A percentile compares a stretch with the other conserved stretches of the same genome.
Evolutionary conservation across 176 grass and related monocot species (phyloP).

Genomic region (Alopecurus myosuroides): DNA sequence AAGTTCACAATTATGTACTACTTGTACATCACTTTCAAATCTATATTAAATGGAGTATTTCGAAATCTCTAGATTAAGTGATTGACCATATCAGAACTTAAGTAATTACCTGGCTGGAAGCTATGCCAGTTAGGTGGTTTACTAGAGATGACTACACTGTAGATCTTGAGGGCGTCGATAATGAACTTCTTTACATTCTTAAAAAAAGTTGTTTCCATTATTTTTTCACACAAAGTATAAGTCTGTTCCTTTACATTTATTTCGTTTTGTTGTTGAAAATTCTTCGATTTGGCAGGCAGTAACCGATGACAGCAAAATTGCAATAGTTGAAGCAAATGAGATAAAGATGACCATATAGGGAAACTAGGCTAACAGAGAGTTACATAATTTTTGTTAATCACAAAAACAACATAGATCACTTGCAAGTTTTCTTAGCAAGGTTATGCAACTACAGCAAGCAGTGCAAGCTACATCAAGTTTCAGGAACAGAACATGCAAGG

Average conservation of each 20-base stretch:
- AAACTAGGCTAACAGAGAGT: conserved; percentile 7
- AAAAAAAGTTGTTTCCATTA: background rate
- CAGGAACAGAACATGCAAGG: too few relatives aligned
- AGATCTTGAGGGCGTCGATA: background rate
- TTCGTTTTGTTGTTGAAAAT: background rate
- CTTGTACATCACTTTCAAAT: conserved; percentile 7
- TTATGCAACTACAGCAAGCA: too few relatives aligned
- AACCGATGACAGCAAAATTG: background rate
- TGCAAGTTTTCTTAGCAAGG: too few relatives aligned
- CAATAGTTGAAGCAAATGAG: background rate
- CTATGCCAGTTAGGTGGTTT: too few relatives aligned
- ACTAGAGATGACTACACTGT: background rate
- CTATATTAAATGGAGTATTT: background rate
- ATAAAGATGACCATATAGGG: background rate
- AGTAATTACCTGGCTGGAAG: background rate
- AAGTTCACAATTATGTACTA: conserved; percentile 7
- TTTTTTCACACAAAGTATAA: background rate
- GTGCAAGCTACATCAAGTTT: too few relatives aligned
- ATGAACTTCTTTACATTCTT: background rate
- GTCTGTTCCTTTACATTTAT: background rate
- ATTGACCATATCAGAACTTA: background rate
- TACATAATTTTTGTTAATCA: background rate
- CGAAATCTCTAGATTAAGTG: background rate
- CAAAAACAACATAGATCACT: conserved; percentile 23
- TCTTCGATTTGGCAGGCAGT: background rate